Percentiles rank a stretch among this genome's conserved stretches.
These are phyloP conservation scores for Neopestalotiopsis rosae DNA, from an alignment of 2,329 filamentous ascomycete species.

Conservation along the genomic window DNA sequence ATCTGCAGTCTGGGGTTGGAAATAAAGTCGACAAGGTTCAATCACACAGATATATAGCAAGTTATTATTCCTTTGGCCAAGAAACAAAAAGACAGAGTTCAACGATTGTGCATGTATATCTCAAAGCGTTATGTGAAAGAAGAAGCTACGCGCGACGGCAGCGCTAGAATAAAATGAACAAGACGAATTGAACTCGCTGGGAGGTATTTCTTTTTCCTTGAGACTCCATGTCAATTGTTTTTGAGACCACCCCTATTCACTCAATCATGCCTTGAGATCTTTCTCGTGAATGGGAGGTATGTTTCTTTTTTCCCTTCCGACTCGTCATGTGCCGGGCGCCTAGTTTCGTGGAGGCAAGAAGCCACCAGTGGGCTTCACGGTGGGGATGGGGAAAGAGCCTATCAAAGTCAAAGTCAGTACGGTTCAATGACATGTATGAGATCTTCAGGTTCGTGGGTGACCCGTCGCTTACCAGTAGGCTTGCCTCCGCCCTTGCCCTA, in stretches of 20 bases:
- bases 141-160: neutral
- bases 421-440: neutral
- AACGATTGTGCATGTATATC: slow-evolving; percentile 1
- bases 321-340: neutral
- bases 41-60: neutral
- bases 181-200: slow-evolving; percentile 2
- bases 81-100: neutral
- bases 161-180: slow-evolving; percentile 2
- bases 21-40: neutral
- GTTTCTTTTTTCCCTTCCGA: neutral
- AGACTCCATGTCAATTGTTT: neutral
- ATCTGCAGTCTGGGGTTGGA: slow-evolving; percentile 2
- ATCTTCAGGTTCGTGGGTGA: neutral
- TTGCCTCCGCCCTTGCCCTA: neutral
- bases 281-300: neutral
- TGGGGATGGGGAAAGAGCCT: slow-evolving; percentile 1
- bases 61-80: too few species aligned
- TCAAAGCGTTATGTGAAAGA: neutral
- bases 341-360: neutral
- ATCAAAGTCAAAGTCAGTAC: neutral
- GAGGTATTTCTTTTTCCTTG: slow-evolving; percentile 3
- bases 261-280: neutral
- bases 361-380: neutral
- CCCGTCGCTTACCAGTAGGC: neutral
- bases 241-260: neutral